Base-by-base conservation (phyloP, 225 moss, liverwort and hornwort genomes). In the Physcomitrium patens region DNA sequence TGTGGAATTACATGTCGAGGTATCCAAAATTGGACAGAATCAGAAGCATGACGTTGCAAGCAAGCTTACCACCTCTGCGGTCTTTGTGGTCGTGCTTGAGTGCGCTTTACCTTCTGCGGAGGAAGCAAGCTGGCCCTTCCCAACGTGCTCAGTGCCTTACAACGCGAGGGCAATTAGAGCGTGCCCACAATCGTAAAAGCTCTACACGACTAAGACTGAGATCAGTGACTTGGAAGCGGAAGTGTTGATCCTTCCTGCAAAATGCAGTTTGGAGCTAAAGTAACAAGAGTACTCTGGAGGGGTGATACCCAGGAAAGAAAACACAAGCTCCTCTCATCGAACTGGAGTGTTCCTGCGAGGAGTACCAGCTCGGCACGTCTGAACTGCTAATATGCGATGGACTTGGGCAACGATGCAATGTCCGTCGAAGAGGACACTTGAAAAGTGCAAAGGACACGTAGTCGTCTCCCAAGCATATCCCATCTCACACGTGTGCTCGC, bases 81-180 rank as follows among this genome's bases (percentile, higher is more conserved):
- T 17, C 22, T 31, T 69, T 10, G 41, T 9, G 12, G 49, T 45
- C 11, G 62, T 28, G 53, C 10, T 60, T 5, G 59, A 31, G 17
- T 17, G 16, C 23, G 11, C 63, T 63, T 52, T 53, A 51, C 51
- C 12, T 12, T 14, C 49, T 20, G 10, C 10, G 10, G 1, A 48
- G 4, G 58, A 60, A 73, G 53, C 31, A 62, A n/a, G 31, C 18
- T 55, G 56, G 8, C 24, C 10, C 43, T 69, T 24, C 68, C 54
- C 48, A 28, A 60, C 60, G 71, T 58, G 59, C 49, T 41, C 37
- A 26, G 10, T 18, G 10, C 63, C 48, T 63, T 54, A 55, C 65
- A 24, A 52, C 10, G 23, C 50, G 44, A 31, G 22, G 22, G 24
- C 44, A 17, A 19, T 18, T 28, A 68, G 60, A 22, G 37, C 63